phyloP scores from a whole-genome alignment of 129 eudicot species.

The Arctium minus region DNA sequence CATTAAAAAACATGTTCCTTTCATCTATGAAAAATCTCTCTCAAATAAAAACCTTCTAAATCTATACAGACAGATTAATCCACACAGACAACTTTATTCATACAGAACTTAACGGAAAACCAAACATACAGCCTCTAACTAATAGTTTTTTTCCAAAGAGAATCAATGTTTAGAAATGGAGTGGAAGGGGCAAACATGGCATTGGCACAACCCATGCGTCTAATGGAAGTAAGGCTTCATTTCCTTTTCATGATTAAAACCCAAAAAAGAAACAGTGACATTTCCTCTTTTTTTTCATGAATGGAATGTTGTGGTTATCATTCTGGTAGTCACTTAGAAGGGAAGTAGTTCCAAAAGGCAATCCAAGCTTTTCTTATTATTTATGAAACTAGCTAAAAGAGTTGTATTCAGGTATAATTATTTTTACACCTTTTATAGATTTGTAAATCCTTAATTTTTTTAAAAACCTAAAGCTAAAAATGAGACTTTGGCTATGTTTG shows the following conservation, averaged over 20 bases:
- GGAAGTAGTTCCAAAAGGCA: constrained; percentile 46
- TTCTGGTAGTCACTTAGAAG: constrained; percentile 47
- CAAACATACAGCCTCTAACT: neutral
- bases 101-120: too few species aligned
- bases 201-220: constrained; percentile 35
- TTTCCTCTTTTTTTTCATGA: constrained; percentile 3
- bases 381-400: neutral
- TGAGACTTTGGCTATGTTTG: neutral
- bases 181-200: constrained; percentile 25
- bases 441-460: neutral
- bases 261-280: neutral
- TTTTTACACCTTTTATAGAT: neutral
- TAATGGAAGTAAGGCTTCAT: constrained; percentile 19
- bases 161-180: constrained; percentile 9
- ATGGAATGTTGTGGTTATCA: constrained; percentile 34
- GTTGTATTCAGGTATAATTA: neutral
- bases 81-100: too few species aligned
- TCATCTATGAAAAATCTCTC: too few species aligned
- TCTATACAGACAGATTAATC: too few species aligned
- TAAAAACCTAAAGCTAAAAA: neutral
- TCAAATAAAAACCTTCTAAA: too few species aligned
- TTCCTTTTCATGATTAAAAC: constrained; percentile 12
- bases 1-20: too few species aligned
- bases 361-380: constrained; percentile 8
- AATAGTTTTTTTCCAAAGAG: neutral